A percentile compares a stretch with the other conserved stretches of the same genome.
Conservation (phyloP, 1,139 yeast genomes). For the Taiozyma sp. region DNA sequence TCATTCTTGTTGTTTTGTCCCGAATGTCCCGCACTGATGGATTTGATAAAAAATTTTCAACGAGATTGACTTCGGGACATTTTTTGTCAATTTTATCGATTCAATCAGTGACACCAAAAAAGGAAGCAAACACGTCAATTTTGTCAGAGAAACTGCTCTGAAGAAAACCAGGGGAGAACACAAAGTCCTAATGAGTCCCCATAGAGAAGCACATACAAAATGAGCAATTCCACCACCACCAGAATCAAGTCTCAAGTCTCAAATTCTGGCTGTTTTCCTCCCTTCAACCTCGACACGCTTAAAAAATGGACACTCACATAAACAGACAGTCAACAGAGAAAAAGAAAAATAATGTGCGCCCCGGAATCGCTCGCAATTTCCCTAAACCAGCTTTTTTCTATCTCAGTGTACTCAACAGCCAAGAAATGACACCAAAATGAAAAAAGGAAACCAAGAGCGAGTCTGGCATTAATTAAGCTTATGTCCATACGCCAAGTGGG, state of each 20-base stretch:
- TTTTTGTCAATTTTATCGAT: background rate
- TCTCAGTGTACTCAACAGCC: too few species aligned
- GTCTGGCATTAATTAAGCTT: background rate
- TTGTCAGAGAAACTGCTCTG: too few species aligned
- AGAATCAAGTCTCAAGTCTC: too few species aligned
- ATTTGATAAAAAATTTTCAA: background rate
- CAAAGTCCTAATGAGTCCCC: too few species aligned
- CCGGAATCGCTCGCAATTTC: background rate
- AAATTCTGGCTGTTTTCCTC: background rate
- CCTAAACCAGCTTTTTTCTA: too few species aligned
- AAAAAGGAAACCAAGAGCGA: background rate
- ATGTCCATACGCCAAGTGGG: too few species aligned
- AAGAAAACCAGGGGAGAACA: too few species aligned
- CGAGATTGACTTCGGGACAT: background rate
- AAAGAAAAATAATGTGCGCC: background rate
- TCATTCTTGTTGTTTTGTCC: background rate
- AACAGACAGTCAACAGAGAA: background rate
- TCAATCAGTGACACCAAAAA: background rate
- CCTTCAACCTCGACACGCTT: background rate
- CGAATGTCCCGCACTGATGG: background rate
- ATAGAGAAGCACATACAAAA: too few species aligned
- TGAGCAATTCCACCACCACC: too few species aligned
- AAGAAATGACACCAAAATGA: too few species aligned
- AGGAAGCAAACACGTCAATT: background rate
- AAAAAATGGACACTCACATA: background rate